Percentiles rank a stretch among this genome's conserved stretches.
These are phyloP conservation scores for Aspergillus cristatus DNA, from an alignment of 495 filamentous ascomycete species.

Conservation along the genomic window DNA sequence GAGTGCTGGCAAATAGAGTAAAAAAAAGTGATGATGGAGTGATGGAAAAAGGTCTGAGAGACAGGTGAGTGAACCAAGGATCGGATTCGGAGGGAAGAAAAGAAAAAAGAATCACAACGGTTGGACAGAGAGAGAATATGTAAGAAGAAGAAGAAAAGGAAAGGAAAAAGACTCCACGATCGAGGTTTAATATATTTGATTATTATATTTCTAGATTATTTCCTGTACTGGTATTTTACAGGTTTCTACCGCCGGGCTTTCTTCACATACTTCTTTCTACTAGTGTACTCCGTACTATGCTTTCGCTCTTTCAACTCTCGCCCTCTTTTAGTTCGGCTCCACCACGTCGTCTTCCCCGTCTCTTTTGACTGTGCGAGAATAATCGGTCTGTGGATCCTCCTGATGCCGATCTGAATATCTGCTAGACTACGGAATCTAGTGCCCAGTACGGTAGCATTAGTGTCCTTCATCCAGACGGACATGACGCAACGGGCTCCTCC, in stretches of 20 bases:
- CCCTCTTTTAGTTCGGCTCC: too few species aligned
- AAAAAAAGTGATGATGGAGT: too few species aligned
- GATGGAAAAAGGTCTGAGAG: too few species aligned
- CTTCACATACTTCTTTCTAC: not conserved
- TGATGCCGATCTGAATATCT: slow-evolving; percentile 27
- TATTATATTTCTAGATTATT: slow-evolving; percentile 1
- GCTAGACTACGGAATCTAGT: too few species aligned
- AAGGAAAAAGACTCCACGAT: not conserved
- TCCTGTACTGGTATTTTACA: slow-evolving; percentile 7
- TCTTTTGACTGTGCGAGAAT: slow-evolving; percentile 21
- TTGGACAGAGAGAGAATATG: not conserved
- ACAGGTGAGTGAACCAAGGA: too few species aligned
- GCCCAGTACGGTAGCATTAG: too few species aligned
- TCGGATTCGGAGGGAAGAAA: too few species aligned
- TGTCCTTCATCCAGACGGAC: too few species aligned
- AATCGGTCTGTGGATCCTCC: slow-evolving; percentile 20
- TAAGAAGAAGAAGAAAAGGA: slow-evolving; percentile 1
- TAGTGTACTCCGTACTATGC: too few species aligned
- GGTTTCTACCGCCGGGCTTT: not conserved
- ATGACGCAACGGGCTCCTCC: slow-evolving; percentile 5
- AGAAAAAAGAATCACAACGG: not conserved
- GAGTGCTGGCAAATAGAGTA: too few species aligned
- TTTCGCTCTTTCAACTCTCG: too few species aligned
- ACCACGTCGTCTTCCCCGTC: slow-evolving; percentile 26
- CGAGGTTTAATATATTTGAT: too few species aligned